Percentiles rank a stretch among this genome's conserved stretches.
Conservation (phyloP, 1,139 yeast genomes). For the Barnettozyma hawaiiensis region DNA sequence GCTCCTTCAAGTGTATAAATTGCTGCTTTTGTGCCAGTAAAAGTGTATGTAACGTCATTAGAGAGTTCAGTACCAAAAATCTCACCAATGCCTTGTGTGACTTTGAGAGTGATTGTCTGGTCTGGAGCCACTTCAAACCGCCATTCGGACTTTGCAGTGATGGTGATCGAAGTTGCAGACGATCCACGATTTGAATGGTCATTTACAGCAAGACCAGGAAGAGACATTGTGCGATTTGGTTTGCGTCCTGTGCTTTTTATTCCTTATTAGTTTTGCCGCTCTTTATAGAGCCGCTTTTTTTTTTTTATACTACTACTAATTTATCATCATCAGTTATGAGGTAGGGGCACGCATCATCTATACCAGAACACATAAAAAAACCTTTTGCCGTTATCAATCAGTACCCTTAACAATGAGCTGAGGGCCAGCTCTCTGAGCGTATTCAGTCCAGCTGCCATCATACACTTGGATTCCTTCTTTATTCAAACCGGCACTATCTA, state of each 20-base stretch:
- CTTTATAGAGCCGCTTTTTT: background rate
- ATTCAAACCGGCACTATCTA: constrained; percentile 50
- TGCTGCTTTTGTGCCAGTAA: constrained; percentile 54
- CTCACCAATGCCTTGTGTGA: constrained; percentile 70
- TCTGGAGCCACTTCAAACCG: constrained; percentile 68
- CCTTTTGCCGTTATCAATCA: background rate
- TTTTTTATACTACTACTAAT: too few species aligned
- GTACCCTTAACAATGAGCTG: constrained; percentile 28
- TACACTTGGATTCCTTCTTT: constrained; percentile 57
- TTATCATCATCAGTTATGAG: background rate
- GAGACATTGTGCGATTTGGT: constrained; percentile 12
- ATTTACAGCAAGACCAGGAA: constrained; percentile 11
- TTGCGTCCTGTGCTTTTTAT: background rate
- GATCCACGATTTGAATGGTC: background rate
- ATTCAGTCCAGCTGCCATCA: constrained; percentile 91
- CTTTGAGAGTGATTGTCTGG: constrained; percentile 48
- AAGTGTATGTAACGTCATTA: constrained; percentile 53
- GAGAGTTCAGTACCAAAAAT: constrained; percentile 92
- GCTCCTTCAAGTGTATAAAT: constrained; percentile 59
- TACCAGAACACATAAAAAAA: background rate
- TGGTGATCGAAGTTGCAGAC: constrained; percentile 19
- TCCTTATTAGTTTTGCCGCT: background rate
- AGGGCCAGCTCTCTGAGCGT: constrained; percentile 33
- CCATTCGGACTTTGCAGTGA: constrained; percentile 68
- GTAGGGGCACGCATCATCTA: background rate